Percentiles rank a stretch among this genome's conserved stretches.
phyloP scores from a whole-genome alignment of 805 yeast species.

The Blastobotrys mokoenaii region DNA sequence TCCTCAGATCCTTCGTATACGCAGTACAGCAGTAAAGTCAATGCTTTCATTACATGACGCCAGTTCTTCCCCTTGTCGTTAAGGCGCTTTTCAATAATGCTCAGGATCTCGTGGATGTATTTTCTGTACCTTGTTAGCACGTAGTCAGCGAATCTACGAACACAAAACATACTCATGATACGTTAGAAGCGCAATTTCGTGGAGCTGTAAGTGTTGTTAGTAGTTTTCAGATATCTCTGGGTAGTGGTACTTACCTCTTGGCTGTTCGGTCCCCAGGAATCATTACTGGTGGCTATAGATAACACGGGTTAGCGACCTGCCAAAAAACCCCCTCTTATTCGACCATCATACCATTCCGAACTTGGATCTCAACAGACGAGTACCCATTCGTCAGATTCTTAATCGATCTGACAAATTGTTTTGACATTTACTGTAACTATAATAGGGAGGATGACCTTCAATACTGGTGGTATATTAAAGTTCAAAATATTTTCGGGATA shows the following conservation, averaged over 20 bases:
- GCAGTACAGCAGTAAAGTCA: constrained; percentile 79
- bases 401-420: constrained; percentile 67
- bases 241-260: constrained; percentile 31
- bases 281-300: constrained; percentile 64
- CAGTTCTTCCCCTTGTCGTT: constrained; percentile 95
- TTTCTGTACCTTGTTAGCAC: constrained; percentile 24
- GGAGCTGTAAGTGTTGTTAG: constrained; percentile 36
- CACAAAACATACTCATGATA: constrained; percentile 36
- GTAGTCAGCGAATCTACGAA: constrained; percentile 8
- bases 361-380: constrained; percentile 73
- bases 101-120: constrained; percentile 82
- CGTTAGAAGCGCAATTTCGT: constrained; percentile 69
- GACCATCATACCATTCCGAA: constrained; percentile 45
- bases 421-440: constrained; percentile 21
- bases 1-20: constrained; percentile 81
- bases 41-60: constrained; percentile 82
- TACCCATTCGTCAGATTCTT: constrained; percentile 88
- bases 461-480: neutral
- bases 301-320: neutral
- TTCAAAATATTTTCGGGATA: too few relatives aligned
- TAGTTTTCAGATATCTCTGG: neutral
- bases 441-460: neutral
- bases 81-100: constrained; percentile 80
- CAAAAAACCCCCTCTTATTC: neutral
- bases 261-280: constrained; percentile 70